phyloP scores from a whole-genome alignment of 2,329 filamentous ascomycete genomes.

The Rhinocladiella mackenziei region DNA sequence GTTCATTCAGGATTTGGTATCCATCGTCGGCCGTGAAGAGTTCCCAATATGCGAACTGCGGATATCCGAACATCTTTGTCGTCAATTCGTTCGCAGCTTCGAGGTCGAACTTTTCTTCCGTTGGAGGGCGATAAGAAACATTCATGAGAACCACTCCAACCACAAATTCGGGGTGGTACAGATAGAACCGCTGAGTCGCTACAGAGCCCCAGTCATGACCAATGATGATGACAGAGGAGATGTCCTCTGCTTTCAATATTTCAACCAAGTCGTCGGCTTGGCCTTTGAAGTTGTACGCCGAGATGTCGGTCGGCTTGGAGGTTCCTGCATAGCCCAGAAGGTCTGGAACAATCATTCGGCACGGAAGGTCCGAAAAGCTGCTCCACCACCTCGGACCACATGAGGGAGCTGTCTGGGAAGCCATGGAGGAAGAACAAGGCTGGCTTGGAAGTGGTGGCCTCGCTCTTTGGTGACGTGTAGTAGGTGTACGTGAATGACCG shows the following conservation, averaged over 20 bases:
- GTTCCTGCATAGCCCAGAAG: slow-evolving; percentile 41
- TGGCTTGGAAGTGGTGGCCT: slow-evolving; percentile 28
- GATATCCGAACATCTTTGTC: slow-evolving; percentile 37
- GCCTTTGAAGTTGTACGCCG: slow-evolving; percentile 37
- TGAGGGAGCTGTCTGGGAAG: slow-evolving; percentile 46
- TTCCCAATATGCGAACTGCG: slow-evolving; percentile 45
- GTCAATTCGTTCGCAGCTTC: slow-evolving; percentile 35
- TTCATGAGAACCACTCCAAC: slow-evolving; percentile 43
- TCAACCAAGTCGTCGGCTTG: slow-evolving; percentile 40
- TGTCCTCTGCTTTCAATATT: slow-evolving; percentile 40
- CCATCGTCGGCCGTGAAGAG: slow-evolving; percentile 44
- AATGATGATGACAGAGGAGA: slow-evolving; percentile 39
- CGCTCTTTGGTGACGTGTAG: slow-evolving; percentile 33
- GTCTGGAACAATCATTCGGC: slow-evolving; percentile 41
- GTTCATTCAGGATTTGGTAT: slow-evolving; percentile 36
- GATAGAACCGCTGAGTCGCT: slow-evolving; percentile 41
- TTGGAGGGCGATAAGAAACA: slow-evolving; percentile 41
- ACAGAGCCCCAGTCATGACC: slow-evolving; percentile 51
- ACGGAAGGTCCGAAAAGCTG: slow-evolving; percentile 39
- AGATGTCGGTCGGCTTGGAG: slow-evolving; percentile 40
- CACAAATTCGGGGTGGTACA: slow-evolving; percentile 41
- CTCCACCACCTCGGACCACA: slow-evolving; percentile 45
- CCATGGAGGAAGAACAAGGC: slow-evolving; percentile 47
- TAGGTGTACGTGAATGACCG: slow-evolving; percentile 39
- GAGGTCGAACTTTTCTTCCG: slow-evolving; percentile 35